A percentile compares a stretch with the other conserved stretches of the same genome.
Evolutionary conservation across 306 rosid genomes (phyloP).

Genomic region (Carpinus fangiana): DNA sequence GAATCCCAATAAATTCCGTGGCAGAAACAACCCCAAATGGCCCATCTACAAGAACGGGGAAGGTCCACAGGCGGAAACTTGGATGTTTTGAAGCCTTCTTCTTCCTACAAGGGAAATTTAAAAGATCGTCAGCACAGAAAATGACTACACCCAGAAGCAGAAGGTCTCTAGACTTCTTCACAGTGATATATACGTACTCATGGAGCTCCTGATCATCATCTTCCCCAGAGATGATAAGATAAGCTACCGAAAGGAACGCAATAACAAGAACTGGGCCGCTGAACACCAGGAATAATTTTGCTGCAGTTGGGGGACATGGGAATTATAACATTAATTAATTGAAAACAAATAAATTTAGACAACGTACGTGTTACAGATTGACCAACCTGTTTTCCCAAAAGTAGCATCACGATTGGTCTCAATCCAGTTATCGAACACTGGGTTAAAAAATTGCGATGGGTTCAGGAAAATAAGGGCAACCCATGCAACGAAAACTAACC

Average conservation of each 20-base stretch:
- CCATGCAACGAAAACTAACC: conserved; percentile 57
- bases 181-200: conserved; percentile 47
- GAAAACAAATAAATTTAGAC: background rate
- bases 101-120: conserved; percentile 54
- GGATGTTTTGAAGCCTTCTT: conserved; percentile 50
- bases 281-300: conserved; percentile 55
- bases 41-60: conserved; percentile 79
- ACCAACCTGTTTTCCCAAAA: conserved; percentile 66
- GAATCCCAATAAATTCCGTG: conserved; percentile 72
- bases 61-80: conserved; percentile 73
- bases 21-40: conserved; percentile 92
- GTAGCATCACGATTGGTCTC: conserved; percentile 27
- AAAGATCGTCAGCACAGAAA: conserved; percentile 6
- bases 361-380: no score
- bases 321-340: no score
- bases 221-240: conserved; percentile 56
- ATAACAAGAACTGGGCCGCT: conserved; percentile 65
- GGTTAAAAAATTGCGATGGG: conserved; percentile 41
- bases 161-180: background rate
- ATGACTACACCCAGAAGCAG: background rate
- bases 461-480: conserved; percentile 44
- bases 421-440: conserved; percentile 26
- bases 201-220: conserved; percentile 46
- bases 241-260: conserved; percentile 63
- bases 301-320: conserved; percentile 34